Percentiles rank a stretch among this genome's conserved stretches.
Evolutionary conservation across 805 yeast genomes (phyloP).

Genomic region (Debaryomyces prosopidis): DNA sequence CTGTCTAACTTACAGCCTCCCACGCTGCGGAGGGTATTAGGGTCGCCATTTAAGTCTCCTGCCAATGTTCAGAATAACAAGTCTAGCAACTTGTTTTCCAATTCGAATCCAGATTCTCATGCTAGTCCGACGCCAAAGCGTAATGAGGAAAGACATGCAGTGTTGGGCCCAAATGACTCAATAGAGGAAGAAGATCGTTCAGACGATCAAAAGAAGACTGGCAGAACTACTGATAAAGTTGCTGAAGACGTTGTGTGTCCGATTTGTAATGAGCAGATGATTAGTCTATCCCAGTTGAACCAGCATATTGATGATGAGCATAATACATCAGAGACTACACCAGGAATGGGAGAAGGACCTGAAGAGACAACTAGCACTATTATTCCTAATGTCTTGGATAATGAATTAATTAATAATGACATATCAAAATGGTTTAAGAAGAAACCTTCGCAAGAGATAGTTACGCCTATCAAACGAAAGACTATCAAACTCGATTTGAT

Average conservation of each 20-base stretch:
- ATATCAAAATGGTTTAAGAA: constrained; percentile 45
- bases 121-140: not conserved
- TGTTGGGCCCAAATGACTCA: not conserved
- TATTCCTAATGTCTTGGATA: constrained; percentile 9
- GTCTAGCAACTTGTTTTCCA: not conserved
- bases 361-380: constrained; percentile 2
- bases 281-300: constrained; percentile 55
- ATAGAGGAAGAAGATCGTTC: not conserved
- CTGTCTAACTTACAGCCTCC: not conserved
- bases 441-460: constrained; percentile 11
- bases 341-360: not conserved
- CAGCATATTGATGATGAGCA: constrained; percentile 74
- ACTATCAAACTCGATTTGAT: constrained; percentile 49
- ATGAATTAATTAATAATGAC: constrained; percentile 30
- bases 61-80: constrained; percentile 2
- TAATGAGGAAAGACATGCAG: not conserved
- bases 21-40: constrained; percentile 18
- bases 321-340: constrained; percentile 1
- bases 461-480: constrained; percentile 32
- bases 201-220: not conserved
- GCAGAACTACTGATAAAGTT: not conserved
- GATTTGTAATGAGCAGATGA: constrained; percentile 63
- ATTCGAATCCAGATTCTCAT: not conserved
- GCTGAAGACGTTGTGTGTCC: constrained; percentile 50
- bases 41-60: constrained; percentile 26